A percentile compares a stretch with the other conserved stretches of the same genome.
phyloP scores from a whole-genome alignment of 768 basidiomycete species.

The Boletus reticulatus region DNA sequence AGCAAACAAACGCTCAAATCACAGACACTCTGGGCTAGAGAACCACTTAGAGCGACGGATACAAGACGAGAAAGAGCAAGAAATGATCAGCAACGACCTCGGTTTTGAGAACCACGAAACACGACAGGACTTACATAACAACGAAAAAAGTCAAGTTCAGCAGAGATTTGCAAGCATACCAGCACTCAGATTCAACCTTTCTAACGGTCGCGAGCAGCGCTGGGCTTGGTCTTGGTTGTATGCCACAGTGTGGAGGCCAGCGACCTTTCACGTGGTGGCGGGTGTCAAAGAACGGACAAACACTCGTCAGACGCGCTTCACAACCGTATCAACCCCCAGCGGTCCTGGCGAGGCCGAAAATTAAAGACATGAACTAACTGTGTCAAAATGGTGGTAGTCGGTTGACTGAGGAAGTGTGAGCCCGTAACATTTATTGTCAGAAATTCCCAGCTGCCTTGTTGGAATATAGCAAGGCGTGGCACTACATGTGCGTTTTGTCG shows the following conservation, averaged over 20 bases:
- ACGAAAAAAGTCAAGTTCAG: conserved; percentile 23
- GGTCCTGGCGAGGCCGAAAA: conserved; percentile 14
- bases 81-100: conserved; percentile 24
- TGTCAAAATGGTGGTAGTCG: conserved; percentile 19
- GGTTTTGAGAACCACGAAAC: conserved; percentile 22
- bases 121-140: conserved; percentile 37
- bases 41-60: conserved; percentile 19
- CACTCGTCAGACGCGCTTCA: conserved; percentile 20
- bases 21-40: conserved; percentile 23
- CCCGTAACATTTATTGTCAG: conserved; percentile 25
- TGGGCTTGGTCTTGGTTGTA: conserved; percentile 22
- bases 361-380: conserved; percentile 19
- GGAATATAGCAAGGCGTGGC: conserved; percentile 3
- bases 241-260: conserved; percentile 20
- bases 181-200: conserved; percentile 30
- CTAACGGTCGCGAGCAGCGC: conserved; percentile 12
- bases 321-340: conserved; percentile 26
- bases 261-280: conserved; percentile 29
- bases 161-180: conserved; percentile 29
- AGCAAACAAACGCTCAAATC: conserved; percentile 34
- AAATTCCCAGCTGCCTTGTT: conserved; percentile 24
- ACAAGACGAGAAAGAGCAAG: conserved; percentile 19
- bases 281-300: conserved; percentile 25
- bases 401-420: conserved; percentile 20
- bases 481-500: too few relatives aligned